These are phyloP conservation scores for Coniferiporia weirii DNA, from an alignment of 1,284 basidiomycete species.

Conservation along the genomic window DNA sequence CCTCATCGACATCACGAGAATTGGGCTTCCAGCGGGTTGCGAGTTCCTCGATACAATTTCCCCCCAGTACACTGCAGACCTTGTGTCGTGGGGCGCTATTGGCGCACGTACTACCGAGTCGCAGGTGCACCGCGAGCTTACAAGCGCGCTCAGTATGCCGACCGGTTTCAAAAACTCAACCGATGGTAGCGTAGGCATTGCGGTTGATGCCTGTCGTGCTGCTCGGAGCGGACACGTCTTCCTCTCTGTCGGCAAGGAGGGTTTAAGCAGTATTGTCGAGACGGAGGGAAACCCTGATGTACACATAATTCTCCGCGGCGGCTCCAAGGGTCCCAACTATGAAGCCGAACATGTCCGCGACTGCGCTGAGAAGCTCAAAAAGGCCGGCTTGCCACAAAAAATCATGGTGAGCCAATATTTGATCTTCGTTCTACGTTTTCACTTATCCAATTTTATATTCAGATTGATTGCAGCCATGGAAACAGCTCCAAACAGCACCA, in stretches of 20 bases:
- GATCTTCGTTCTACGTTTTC: neutral
- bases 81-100: constrained; percentile 97
- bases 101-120: constrained; percentile 95
- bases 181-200: constrained; percentile 75
- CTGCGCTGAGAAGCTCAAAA: constrained; percentile 69
- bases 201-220: constrained; percentile 88
- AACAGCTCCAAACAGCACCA: constrained; percentile 87
- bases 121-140: constrained; percentile 89
- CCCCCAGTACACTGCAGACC: constrained; percentile 94
- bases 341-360: constrained; percentile 72
- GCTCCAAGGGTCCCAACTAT: constrained; percentile 84
- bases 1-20: constrained; percentile 80
- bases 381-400: constrained; percentile 75
- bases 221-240: constrained; percentile 87
- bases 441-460: constrained; percentile 1
- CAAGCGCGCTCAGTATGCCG: constrained; percentile 84
- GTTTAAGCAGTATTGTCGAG: constrained; percentile 86
- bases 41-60: constrained; percentile 87
- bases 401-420: constrained; percentile 62
- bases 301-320: constrained; percentile 90
- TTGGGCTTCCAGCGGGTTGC: constrained; percentile 84
- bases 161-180: constrained; percentile 81
- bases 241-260: constrained; percentile 90
- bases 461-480: constrained; percentile 95
- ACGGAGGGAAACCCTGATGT: constrained; percentile 87